Evolutionary conservation across 2,329 filamentous ascomycete genomes (phyloP), one percentile per base, ranked within the genome.

Genomic region (Diaporthe vaccinii): DNA sequence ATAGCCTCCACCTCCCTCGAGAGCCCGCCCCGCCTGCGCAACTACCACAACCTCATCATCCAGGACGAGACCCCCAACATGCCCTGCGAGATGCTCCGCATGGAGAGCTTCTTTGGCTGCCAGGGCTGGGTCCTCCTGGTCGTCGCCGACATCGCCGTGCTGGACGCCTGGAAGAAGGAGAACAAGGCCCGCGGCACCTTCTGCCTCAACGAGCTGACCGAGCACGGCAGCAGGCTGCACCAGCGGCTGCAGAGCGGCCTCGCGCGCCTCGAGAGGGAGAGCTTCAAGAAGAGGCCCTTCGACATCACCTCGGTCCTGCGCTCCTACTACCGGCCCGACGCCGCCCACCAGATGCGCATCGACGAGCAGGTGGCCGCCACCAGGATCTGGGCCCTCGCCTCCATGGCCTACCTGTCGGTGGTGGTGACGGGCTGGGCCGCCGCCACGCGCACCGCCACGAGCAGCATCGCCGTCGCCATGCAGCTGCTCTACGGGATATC

Each of bases 71-170:
- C 81, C 12, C 83, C 80, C 61, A 82, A 82, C 5, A 73, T 79
- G 0, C 80, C 79, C 41, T 59, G 59, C 34, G 74, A 75, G 12
- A 79, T 88, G 57, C 55, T 76, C 46, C 83, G 82, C 65, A 83
- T 91, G 76, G 86, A 89, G 73, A 84, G 86, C 62, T 86, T 89
- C 69, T 81, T 89, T 39, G 89, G 90, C 1, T 85, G 88, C 77
- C 83, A 89, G 68, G 90, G 90, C 79, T 89, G 88, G 88, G 86
- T 86, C 0, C 78, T 91, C 57, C 82, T 88, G 69, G 82, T 86
- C 36, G 85, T 92, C 49, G 86, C 86, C 39, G 86, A 89, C n/a
- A 86, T 90, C 69, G 83, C 89, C 34, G 79, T 83, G 1, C 82
- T 92, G 8, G 85, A 89, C 73, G 84, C 86, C 6, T 89, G 87